phyloP scores from a whole-genome alignment of 1,139 yeast genomes.

The Debaryomycetaceae sp. region DNA sequence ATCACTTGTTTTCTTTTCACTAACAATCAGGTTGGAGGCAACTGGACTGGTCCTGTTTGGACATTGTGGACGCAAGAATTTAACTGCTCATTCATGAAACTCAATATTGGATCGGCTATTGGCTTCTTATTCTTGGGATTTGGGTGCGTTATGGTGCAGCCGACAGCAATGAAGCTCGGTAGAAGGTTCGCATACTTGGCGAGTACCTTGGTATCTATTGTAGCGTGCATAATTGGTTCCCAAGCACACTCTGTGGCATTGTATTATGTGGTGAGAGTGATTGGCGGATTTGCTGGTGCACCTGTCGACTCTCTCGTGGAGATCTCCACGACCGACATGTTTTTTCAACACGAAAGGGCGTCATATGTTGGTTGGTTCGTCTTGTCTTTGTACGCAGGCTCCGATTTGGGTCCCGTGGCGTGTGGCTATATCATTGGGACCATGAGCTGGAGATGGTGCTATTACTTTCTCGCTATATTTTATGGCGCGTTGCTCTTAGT shows the following conservation, averaged over 20 bases:
- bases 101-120: slow-evolving; percentile 30
- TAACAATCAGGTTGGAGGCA: slow-evolving; percentile 21
- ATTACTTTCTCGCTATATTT: slow-evolving; percentile 42
- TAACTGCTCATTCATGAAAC: slow-evolving; percentile 21
- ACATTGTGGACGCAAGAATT: slow-evolving; percentile 29
- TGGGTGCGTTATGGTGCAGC: slow-evolving; percentile 37
- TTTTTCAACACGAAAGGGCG: slow-evolving; percentile 46
- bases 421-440: slow-evolving; percentile 39
- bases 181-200: slow-evolving; percentile 33
- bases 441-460: slow-evolving; percentile 47
- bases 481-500: slow-evolving; percentile 40
- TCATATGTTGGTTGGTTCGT: slow-evolving; percentile 32
- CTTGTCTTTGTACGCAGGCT: slow-evolving; percentile 42
- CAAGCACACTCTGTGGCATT: slow-evolving; percentile 21
- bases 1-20: background rate
- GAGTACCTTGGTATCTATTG: slow-evolving; percentile 27
- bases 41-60: slow-evolving; percentile 41
- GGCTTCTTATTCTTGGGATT: slow-evolving; percentile 33
- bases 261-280: slow-evolving; percentile 28
- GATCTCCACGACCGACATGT: slow-evolving; percentile 44
- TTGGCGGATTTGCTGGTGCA: slow-evolving; percentile 44
- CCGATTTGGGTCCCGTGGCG: slow-evolving; percentile 42
- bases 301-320: slow-evolving; percentile 48
- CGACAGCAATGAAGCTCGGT: slow-evolving; percentile 38
- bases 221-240: slow-evolving; percentile 35